A percentile compares a stretch with the other conserved stretches of the same genome.
Conservation (phyloP, 1,284 basidiomycete species). For the Sanguinoderma infundibulare region DNA sequence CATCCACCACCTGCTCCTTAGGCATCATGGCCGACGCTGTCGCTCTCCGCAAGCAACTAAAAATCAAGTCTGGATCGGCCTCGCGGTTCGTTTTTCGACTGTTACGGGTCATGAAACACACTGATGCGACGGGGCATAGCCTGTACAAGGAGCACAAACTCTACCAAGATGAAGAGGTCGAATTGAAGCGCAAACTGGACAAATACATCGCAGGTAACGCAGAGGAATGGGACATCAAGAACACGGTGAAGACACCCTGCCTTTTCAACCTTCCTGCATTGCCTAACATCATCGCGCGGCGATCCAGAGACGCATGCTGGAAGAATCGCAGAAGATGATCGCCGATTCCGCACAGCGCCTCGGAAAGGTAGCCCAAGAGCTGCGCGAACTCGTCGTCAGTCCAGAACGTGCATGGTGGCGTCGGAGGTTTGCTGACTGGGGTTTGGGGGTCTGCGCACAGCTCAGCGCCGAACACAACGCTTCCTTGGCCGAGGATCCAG, state of each 20-base stretch:
- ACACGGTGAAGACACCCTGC: slow-evolving; percentile 62
- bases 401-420: not conserved
- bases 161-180: slow-evolving; percentile 72
- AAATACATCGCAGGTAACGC: slow-evolving; percentile 62
- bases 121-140: slow-evolving; percentile 40
- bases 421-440: not conserved
- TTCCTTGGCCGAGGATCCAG: slow-evolving; percentile 53
- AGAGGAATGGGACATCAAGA: slow-evolving; percentile 84
- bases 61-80: slow-evolving; percentile 78
- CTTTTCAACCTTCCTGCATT: not conserved
- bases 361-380: slow-evolving; percentile 62
- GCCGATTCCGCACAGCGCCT: slow-evolving; percentile 66
- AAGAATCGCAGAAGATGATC: slow-evolving; percentile 86
- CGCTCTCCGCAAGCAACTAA: slow-evolving; percentile 67
- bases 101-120: not conserved
- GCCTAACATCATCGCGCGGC: not conserved
- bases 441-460: slow-evolving; percentile 36
- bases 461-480: slow-evolving; percentile 52
- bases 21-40: slow-evolving; percentile 52
- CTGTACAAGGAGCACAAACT: slow-evolving; percentile 74
- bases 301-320: slow-evolving; percentile 55
- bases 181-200: slow-evolving; percentile 63
- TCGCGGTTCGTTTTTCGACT: slow-evolving; percentile 58
- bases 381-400: slow-evolving; percentile 76
- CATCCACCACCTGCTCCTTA: not conserved